Base-by-base conservation (phyloP, 1,139 yeast genomes). In the Magnusiomyces starmeri region DNA sequence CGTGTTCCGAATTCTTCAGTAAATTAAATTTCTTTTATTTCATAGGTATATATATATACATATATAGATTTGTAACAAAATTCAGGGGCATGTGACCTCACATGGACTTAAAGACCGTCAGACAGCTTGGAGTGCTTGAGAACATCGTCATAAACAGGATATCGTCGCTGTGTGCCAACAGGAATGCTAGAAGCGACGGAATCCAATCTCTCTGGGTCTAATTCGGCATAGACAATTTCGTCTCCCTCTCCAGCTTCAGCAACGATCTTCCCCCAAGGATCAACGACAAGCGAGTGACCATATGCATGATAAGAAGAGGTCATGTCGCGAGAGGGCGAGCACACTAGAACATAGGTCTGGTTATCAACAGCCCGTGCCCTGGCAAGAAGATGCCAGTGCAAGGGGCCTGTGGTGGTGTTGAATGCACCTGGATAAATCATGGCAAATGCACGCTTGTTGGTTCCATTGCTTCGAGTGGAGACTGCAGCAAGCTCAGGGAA, bases 391-490 rank as follows among this genome's bases (percentile, higher is more conserved):
- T 83, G 85, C 97, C 97, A 90, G 67, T 88, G 97, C 64, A 87
- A 73, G 1, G 97, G 97, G 0, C 97, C 97, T 0, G 97, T 90
- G 29, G 92, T 87, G 22, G 95, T 86, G 72, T 90, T 90, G 73
- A 90, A 90, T 0, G 97, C 97, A 51, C 96, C 95, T 0, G 97
- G 97, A 60, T 88, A 89, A 51, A 88, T 75, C 92, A 89, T 84
- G 37, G 94, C 95, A 70, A 88, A 88, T 0, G 95, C 82, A 53
- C 39, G 47, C 26, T 44, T 41, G n/a, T n/a, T n/a, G 18, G 44
- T 16, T 16, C 41, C 27, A 20, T 42, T 39, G 53, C 81, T 78
- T 58, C 97, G 77, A 3, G 95, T 81, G 8, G 95, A 89, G 22
- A 83, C 75, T 60, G 82, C 77, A 1, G 97, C 95, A 58, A 89